Percentiles rank a stretch among this genome's conserved stretches.
These are phyloP conservation scores for Mycoemilia scoparia DNA, from an alignment of 192 early-diverging fungal species.

Conservation along the genomic window DNA sequence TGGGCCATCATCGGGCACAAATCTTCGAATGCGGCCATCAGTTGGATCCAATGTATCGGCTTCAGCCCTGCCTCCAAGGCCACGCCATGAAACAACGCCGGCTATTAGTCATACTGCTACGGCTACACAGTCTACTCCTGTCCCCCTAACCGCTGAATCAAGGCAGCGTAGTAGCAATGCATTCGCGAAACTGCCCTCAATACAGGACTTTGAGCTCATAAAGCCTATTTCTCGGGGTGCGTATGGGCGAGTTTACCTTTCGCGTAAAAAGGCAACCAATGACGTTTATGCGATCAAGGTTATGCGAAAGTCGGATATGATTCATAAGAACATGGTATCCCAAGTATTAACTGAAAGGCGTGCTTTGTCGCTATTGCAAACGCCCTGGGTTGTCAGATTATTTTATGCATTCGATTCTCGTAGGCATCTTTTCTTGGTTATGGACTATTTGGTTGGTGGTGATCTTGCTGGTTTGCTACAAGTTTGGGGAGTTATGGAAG, in stretches of 20 bases:
- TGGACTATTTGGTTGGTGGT: constrained; percentile 84
- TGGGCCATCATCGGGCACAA: no score
- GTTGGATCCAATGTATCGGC: no score
- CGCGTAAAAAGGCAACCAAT: constrained; percentile 65
- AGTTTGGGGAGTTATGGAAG: constrained; percentile 59
- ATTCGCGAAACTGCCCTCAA: constrained; percentile 44
- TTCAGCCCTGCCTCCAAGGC: no score
- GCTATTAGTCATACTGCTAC: no score
- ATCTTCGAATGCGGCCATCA: no score
- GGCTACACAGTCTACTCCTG: no score
- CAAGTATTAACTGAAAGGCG: constrained; percentile 77
- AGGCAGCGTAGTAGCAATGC: constrained; percentile 18
- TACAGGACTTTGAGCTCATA: constrained; percentile 84
- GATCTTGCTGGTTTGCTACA: constrained; percentile 60
- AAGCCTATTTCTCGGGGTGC: constrained; percentile 90
- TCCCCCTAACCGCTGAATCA: constrained; percentile 1
- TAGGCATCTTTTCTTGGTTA: constrained; percentile 73
- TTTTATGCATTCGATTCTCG: constrained; percentile 83
- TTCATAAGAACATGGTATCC: constrained; percentile 89
- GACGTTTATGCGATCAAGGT: constrained; percentile 89
- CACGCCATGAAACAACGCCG: no score
- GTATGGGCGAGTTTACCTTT: constrained; percentile 80
- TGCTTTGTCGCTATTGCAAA: constrained; percentile 55
- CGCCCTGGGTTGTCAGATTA: constrained; percentile 81
- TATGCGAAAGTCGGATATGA: constrained; percentile 82